Conservation (phyloP, 768 basidiomycete species). For the Mycena capillaripes region DNA sequence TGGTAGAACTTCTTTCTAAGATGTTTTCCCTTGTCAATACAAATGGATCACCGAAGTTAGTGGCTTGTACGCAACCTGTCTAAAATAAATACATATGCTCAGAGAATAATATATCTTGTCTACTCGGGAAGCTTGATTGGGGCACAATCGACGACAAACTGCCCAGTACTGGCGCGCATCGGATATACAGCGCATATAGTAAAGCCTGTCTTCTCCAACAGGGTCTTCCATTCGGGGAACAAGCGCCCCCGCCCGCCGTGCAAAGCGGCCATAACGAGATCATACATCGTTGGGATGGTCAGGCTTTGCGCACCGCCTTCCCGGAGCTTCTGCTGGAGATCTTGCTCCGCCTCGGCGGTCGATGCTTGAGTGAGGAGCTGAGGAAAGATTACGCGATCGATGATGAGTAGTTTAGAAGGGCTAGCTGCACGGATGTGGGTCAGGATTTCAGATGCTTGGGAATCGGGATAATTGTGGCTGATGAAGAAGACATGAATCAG, state of each 20-base stretch:
- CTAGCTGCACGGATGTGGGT: constrained; percentile 12
- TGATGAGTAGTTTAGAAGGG: constrained; percentile 21
- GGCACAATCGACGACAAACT: neutral
- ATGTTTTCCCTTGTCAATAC: too few species aligned
- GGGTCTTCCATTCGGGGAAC: constrained; percentile 20
- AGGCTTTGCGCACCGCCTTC: neutral
- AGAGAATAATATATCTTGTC: too few species aligned
- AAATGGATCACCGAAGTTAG: too few species aligned
- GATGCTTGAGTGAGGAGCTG: constrained; percentile 11
- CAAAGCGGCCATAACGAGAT: constrained; percentile 22
- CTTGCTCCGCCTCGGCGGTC: neutral
- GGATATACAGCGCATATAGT: constrained; percentile 1
- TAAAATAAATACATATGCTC: too few species aligned
- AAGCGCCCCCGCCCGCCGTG: constrained; percentile 23
- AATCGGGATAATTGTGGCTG: constrained; percentile 29
- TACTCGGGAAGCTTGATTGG: too few species aligned
- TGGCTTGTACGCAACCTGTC: too few species aligned
- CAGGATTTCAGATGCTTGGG: constrained; percentile 25
- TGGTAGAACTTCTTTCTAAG: too few species aligned
- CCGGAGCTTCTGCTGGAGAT: neutral
- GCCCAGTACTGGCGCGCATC: constrained; percentile 23
- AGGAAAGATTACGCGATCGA: constrained; percentile 28
- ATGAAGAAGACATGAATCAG: neutral
- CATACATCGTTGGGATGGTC: constrained; percentile 19
- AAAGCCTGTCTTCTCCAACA: constrained; percentile 13